Conservation (phyloP, 2,329 filamentous ascomycete genomes). For the Alternaria angustiovoidea region DNA sequence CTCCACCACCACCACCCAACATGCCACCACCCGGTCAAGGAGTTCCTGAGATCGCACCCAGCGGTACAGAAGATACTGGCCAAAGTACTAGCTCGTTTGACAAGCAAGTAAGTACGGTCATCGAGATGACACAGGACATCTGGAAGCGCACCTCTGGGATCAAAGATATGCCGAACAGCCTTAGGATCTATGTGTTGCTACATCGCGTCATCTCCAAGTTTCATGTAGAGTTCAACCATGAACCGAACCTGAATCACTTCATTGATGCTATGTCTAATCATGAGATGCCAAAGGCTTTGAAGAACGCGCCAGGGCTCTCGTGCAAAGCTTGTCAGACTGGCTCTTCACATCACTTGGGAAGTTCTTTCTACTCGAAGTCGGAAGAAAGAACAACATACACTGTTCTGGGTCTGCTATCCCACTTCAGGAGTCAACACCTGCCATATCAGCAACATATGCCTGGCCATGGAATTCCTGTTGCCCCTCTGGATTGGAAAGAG, state of each 20-base stretch:
- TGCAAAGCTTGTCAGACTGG: slow-evolving; percentile 54
- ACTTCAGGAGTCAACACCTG: slow-evolving; percentile 67
- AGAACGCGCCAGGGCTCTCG: slow-evolving; percentile 54
- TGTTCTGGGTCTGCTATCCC: slow-evolving; percentile 65
- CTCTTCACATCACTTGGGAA: slow-evolving; percentile 36
- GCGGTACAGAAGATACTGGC: slow-evolving; percentile 31
- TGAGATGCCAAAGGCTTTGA: slow-evolving; percentile 53
- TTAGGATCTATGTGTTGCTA: slow-evolving; percentile 70
- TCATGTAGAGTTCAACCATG: slow-evolving; percentile 64
- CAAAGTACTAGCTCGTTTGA: slow-evolving; percentile 47
- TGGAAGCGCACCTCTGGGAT: slow-evolving; percentile 70
- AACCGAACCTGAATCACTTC: slow-evolving; percentile 66
- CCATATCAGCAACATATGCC: slow-evolving; percentile 28
- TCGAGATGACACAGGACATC: slow-evolving; percentile 64
- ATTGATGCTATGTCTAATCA: slow-evolving; percentile 55
- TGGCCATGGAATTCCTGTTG: slow-evolving; percentile 31
- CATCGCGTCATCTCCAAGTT: slow-evolving; percentile 69
- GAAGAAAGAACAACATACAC: slow-evolving; percentile 53
- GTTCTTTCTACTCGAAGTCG: slow-evolving; percentile 46
- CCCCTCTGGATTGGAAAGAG: slow-evolving; percentile 62
- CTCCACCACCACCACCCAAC: slow-evolving; percentile 34
- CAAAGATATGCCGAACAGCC: slow-evolving; percentile 67
- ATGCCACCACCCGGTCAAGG: slow-evolving; percentile 30
- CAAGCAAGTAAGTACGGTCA: slow-evolving; percentile 52
- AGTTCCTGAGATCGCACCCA: slow-evolving; percentile 24